Evolutionary conservation across 805 yeast species (phyloP), one percentile per base, ranked within the genome.

Genomic region (Metschnikowia continentalis): DNA sequence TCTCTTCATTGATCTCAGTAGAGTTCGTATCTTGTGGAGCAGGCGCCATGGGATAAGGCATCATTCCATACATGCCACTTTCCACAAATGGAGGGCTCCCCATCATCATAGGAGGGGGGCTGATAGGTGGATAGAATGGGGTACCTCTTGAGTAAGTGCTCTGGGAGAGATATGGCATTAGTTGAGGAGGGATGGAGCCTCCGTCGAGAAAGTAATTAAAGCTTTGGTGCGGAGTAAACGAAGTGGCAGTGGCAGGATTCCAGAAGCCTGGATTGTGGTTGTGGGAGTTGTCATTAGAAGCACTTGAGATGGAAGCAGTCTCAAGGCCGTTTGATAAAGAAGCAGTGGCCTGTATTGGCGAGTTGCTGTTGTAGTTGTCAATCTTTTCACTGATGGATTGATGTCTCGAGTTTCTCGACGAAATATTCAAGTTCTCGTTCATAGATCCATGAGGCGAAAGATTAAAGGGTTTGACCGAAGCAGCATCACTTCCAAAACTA

Each of bases 231-330:
- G 88, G 88, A 13, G 79, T 79, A 61, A 83, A 83, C 1, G 84
- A 69, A 8, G 82, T 67, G 3, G 86, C 83, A 17, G 83, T 69
- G 6, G 85, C 86, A 0, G 87, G 86, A 62, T 82, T 82, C 88
- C 88, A 84, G 57, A 81, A 79, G 58, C 71, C 77, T 37, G 62
- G 72, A 20, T 55, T 51, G 35, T 35, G 38, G 50, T 49, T 39
- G n/a, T 42, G 51, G 3, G 61, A 38, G 23, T 39, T 35, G 14
- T 53, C 56, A n/a, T 44, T 44, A 13, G 36, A 17, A 22, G 40
- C 17, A 26, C 23, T n/a, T 7, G 47, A 26, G 10, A 22, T 13
- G 17, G 47, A 44, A 19, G 35, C 41, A 35, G 39, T 23, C 46
- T 71, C 75, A 6, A 71, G 60, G 30, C 58, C 50, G 5, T 64